These are phyloP conservation scores for Didymella lethalis DNA, from an alignment of 2,329 filamentous ascomycete species.

Conservation along the genomic window DNA sequence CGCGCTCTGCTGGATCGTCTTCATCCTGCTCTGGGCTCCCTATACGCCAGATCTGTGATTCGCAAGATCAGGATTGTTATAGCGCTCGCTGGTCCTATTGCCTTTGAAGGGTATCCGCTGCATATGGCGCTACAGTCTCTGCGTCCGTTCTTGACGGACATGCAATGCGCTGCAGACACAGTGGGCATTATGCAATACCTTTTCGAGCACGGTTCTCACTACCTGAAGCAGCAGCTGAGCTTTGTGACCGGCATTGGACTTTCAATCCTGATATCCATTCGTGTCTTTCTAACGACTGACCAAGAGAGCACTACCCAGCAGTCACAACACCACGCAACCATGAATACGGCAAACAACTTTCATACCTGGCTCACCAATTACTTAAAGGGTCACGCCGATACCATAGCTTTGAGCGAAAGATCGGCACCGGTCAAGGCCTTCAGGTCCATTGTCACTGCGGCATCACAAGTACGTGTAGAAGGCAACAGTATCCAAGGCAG, in stretches of 20 bases:
- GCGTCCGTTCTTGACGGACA: conserved; percentile 78
- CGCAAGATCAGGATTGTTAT: conserved; percentile 85
- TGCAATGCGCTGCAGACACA: conserved; percentile 89
- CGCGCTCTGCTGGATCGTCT: conserved; percentile 82
- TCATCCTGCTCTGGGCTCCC: conserved; percentile 80
- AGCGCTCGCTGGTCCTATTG: conserved; percentile 75
- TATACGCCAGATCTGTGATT: conserved; percentile 86
- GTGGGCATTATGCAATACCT: conserved; percentile 88
- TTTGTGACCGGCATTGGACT: conserved; percentile 84
- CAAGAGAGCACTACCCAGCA: conserved; percentile 86
- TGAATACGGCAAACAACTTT: conserved; percentile 77
- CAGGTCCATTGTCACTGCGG: conserved; percentile 71
- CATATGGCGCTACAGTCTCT: conserved; percentile 89
- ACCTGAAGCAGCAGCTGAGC: conserved; percentile 71
- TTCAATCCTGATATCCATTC: conserved; percentile 79
- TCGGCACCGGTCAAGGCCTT: conserved; percentile 62
- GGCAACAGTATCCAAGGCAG: conserved; percentile 75
- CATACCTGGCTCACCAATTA: conserved; percentile 79
- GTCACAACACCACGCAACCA: conserved; percentile 78
- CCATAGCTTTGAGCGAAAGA: conserved; percentile 29
- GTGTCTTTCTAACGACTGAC: conserved; percentile 75
- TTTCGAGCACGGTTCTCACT: conserved; percentile 69
- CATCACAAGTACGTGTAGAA: conserved; percentile 70
- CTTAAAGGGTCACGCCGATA: conserved; percentile 62
- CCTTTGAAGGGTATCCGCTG: conserved; percentile 80